Conservation (phyloP, 208 protist species). For the Balamuthia mandrillaris region DNA sequence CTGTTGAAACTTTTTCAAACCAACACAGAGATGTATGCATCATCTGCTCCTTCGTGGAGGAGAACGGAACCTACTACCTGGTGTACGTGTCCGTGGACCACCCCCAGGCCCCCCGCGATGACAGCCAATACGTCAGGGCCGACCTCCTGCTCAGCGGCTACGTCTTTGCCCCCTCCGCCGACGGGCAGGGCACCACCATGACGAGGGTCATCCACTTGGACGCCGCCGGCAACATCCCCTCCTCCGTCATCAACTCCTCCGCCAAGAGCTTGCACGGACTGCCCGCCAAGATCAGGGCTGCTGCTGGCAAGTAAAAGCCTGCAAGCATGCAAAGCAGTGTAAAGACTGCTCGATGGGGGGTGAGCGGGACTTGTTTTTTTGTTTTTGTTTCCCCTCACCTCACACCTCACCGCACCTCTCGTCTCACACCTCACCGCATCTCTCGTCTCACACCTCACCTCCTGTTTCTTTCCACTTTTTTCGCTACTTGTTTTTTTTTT, state of each 20-base stretch:
- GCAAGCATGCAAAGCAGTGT: no score
- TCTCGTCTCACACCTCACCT: no score
- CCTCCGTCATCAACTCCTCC: slow-evolving; percentile 10
- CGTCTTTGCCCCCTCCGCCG: neutral
- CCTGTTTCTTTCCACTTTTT: no score
- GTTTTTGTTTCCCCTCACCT: no score
- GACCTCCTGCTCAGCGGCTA: neutral
- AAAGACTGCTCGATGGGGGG: no score
- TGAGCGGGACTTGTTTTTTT: no score
- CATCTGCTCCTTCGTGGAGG: neutral
- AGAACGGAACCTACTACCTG: neutral
- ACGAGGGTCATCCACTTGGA: slow-evolving; percentile 3
- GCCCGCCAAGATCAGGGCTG: no score
- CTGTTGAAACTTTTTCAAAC: no score
- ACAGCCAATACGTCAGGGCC: neutral
- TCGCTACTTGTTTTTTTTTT: no score
- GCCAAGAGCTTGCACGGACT: neutral
- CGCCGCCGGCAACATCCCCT: neutral
- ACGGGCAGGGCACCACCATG: neutral
- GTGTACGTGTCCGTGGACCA: neutral
- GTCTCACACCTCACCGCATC: no score
- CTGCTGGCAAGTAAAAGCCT: no score
- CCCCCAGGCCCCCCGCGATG: neutral
- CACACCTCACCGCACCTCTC: no score
- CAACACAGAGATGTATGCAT: slow-evolving; percentile 33